phyloP scores from a whole-genome alignment of 441 rosid species.

The Eutrema salsugineum region DNA sequence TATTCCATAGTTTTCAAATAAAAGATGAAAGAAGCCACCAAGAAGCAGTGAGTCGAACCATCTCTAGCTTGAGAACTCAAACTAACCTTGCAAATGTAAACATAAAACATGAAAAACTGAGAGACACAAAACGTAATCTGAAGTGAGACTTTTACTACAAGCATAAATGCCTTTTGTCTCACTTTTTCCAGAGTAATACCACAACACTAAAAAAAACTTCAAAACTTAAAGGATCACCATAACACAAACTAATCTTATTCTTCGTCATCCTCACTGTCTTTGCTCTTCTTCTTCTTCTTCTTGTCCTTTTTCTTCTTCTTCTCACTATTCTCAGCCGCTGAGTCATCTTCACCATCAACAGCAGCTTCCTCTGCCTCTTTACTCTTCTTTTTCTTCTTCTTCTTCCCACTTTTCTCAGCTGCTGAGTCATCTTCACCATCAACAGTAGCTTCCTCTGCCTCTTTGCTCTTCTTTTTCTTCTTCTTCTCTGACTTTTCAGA shows the following conservation, averaged over 20 bases:
- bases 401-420: not conserved
- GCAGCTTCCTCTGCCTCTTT: conserved; percentile 38
- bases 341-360: conserved; percentile 34
- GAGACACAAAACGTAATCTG: not conserved
- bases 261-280: conserved; percentile 39
- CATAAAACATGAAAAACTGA: not conserved
- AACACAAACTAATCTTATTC: not conserved
- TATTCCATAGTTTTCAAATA: no score
- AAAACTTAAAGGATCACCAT: not conserved
- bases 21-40: conserved; percentile 33
- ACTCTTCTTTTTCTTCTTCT: conserved; percentile 49
- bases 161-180: conserved; percentile 16
- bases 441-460: not conserved
- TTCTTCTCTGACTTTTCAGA: conserved; percentile 34
- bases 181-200: conserved; percentile 1
- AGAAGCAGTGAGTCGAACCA: conserved; percentile 87
- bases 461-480: conserved; percentile 59
- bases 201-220: not conserved
- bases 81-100: not conserved
- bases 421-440: not conserved
- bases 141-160: conserved; percentile 2
- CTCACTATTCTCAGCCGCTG: conserved; percentile 39
- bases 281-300: conserved; percentile 41
- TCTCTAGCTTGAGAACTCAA: conserved; percentile 28
- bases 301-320: conserved; percentile 38